Evolutionary conservation across 2,329 filamentous ascomycete genomes (phyloP).

Genomic region (Mycosphaerella sp.): DNA sequence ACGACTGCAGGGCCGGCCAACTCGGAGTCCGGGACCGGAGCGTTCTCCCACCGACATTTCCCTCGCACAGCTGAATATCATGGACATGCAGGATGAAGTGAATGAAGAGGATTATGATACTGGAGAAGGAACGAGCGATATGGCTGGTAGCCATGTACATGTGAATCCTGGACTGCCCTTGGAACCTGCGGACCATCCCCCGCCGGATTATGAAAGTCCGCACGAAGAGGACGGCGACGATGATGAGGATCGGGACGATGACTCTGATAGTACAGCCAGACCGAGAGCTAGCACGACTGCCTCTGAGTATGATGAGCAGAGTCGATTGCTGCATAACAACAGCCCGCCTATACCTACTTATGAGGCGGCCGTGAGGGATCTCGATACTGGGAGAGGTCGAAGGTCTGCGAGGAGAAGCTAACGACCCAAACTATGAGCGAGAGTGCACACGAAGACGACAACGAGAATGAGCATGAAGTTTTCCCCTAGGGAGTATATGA

Average conservation of each 20-base stretch:
- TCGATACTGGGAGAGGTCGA: slow-evolving; percentile 25
- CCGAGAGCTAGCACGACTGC: slow-evolving; percentile 15
- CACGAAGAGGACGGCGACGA: slow-evolving; percentile 25
- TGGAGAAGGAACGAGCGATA: slow-evolving; percentile 24
- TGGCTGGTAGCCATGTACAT: slow-evolving; percentile 17
- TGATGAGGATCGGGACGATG: slow-evolving; percentile 1
- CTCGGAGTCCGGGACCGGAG: slow-evolving; percentile 76
- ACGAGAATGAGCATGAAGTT: slow-evolving; percentile 3
- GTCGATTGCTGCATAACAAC: slow-evolving; percentile 11
- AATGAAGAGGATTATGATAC: slow-evolving; percentile 33
- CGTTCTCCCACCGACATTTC: slow-evolving; percentile 95
- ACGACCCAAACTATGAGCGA: neutral
- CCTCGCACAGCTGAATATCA: slow-evolving; percentile 72
- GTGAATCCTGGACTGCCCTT: slow-evolving; percentile 27
- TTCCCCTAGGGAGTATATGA: neutral
- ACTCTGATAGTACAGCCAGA: slow-evolving; percentile 25
- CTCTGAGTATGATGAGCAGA: slow-evolving; percentile 11
- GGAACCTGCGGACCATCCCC: slow-evolving; percentile 34
- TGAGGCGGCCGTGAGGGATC: slow-evolving; percentile 58
- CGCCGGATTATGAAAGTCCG: slow-evolving; percentile 47
- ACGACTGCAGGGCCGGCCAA: slow-evolving; percentile 59
- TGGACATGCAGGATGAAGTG: slow-evolving; percentile 46
- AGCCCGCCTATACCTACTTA: slow-evolving; percentile 74
- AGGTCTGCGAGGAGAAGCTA: slow-evolving; percentile 21
- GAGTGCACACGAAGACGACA: slow-evolving; percentile 13